Base-by-base conservation (phyloP, 805 yeast genomes). In the Nakazawaea holstii region DNA sequence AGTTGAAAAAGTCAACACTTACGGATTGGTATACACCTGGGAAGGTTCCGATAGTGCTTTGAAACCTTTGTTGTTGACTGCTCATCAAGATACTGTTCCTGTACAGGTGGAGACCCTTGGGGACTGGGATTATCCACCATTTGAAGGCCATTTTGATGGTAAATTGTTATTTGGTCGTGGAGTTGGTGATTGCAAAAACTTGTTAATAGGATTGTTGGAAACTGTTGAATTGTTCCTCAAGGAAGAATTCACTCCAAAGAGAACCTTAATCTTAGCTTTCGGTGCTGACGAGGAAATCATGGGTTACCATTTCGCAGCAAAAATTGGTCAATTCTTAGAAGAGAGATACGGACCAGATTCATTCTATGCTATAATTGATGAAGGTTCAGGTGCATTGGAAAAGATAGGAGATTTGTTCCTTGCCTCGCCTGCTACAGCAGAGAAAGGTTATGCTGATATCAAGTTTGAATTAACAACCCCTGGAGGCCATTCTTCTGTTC, bases 51-150 rank as follows among this genome's bases (percentile, higher is more conserved):
- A 75, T 41, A 35, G 55, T 9, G 49, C 60, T 3, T 65, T 82
- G 52, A 81, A 83, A 59, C 95, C 95, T 11, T 54, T 82, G 27
- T 58, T 87, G 63, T 67, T 86, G 43, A 77, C 84, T 57, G 91
- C 92, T 1, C 95, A 87, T 60, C 84, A 79, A 61, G 95, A 87
- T 57, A 87, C 83, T 4, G 95, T 87, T 24, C 95, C 95, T 1
- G 84, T 85, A 8, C 85, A 80, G 55, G 60, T 63, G 11, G 76
- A 73, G 29, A 77, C 87, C 0, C 62, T 69, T 46, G 63, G 58
- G 20, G 67, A 76, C 48, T 87, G 95, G 95, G 65, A 66, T 0
- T 70, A 78, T 58, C 82, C 81, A 9, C 95, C 95, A 2, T 84
- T 79, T 49, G 61, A 71, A 14, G 89, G 85, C 13, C 68, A 74